Evolutionary conservation across 1,284 basidiomycete genomes (phyloP).

Genomic region (Phellinidium pouzarii): DNA sequence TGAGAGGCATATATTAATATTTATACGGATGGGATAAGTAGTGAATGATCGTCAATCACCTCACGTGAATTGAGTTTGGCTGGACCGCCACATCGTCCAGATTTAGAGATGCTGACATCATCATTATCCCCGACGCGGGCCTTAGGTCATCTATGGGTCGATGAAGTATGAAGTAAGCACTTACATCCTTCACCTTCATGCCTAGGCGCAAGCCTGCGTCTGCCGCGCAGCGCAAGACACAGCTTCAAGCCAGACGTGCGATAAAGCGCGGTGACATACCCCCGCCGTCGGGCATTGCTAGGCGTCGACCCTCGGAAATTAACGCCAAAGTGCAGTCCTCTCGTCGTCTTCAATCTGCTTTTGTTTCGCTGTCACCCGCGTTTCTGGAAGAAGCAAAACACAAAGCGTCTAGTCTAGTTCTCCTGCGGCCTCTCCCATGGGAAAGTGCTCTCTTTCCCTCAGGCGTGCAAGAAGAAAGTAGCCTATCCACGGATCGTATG

Average conservation of each 20-base stretch:
- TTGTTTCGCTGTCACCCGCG: conserved; percentile 53
- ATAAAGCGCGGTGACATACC: conserved; percentile 70
- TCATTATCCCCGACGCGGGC: too few relatives aligned
- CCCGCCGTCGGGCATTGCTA: conserved; percentile 32
- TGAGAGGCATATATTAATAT: too few relatives aligned
- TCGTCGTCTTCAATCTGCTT: conserved; percentile 62
- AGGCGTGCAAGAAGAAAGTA: conserved; percentile 21
- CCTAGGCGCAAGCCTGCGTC: conserved; percentile 55
- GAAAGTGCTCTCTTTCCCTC: conserved; percentile 38
- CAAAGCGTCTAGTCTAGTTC: conserved; percentile 46
- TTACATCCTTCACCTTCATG: conserved; percentile 28
- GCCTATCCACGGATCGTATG: conserved; percentile 22
- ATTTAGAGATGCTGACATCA: too few relatives aligned
- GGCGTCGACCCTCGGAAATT: conserved; percentile 17
- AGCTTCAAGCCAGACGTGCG: conserved; percentile 71
- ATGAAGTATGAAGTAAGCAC: not conserved
- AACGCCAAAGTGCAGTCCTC: conserved; percentile 19
- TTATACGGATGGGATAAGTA: too few relatives aligned
- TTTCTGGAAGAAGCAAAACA: conserved; percentile 61
- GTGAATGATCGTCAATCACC: too few relatives aligned
- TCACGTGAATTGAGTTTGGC: too few relatives aligned
- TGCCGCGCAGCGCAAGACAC: conserved; percentile 62
- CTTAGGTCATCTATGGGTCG: too few relatives aligned
- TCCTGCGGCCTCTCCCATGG: conserved; percentile 54
- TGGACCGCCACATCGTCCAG: too few relatives aligned